These are phyloP conservation scores for Globisporangium nunn DNA, from an alignment of 352 stramenopile species.

Conservation along the genomic window DNA sequence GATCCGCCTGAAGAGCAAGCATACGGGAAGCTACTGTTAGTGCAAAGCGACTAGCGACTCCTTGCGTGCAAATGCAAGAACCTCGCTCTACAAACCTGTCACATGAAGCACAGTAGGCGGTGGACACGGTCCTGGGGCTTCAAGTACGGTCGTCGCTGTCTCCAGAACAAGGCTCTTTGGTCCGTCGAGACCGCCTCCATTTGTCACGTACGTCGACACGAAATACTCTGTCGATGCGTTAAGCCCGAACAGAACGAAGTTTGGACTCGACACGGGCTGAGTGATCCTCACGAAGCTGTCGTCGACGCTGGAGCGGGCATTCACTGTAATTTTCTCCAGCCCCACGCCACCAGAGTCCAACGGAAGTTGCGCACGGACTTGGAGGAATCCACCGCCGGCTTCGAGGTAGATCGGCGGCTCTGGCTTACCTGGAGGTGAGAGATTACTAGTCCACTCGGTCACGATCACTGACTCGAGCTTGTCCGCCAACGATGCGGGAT, in stretches of 20 bases:
- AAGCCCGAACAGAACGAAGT: conserved; percentile 7
- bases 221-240: conserved; percentile 5
- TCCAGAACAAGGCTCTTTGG: background rate
- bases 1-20: conserved; percentile 6
- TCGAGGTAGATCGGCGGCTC: background rate
- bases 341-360: conserved; percentile 2
- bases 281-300: conserved; percentile 1
- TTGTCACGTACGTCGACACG: conserved; percentile 5
- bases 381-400: conserved; percentile 1
- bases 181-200: background rate
- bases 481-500: background rate
- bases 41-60: background rate
- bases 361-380: background rate
- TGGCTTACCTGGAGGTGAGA: background rate
- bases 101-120: conserved; percentile 2
- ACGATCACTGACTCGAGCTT: conserved; percentile 5
- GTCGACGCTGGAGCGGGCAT: conserved; percentile 5
- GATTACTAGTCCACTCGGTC: conserved; percentile 2
- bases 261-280: background rate
- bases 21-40: background rate
- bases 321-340: background rate
- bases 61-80: background rate
- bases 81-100: conserved; percentile 2
- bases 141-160: conserved; percentile 1
- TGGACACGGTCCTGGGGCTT: conserved; percentile 5